Evolutionary conservation across 345 rosid species (phyloP), one percentile per base, ranked within the genome.

Genomic region (Aegle marmelos): DNA sequence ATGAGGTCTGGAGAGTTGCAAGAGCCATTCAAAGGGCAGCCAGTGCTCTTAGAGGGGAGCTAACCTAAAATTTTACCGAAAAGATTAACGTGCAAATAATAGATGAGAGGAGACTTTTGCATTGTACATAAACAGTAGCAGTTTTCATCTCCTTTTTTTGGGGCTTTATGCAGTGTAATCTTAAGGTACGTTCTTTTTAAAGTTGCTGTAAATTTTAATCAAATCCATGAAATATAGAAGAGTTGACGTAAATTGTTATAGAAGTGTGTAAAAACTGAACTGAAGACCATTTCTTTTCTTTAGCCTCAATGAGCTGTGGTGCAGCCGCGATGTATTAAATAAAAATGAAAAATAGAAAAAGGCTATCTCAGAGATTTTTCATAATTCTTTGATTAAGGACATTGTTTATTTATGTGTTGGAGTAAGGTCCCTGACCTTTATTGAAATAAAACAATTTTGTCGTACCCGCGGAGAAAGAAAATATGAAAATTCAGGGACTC

Each of bases 1-100:
- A 92, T 54, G 95, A 96, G 86, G 82, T 91, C 56, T 94, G 99
- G 99, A 91, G 94, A 81, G 94, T 88, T n/a, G 86, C 89, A 19
- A 92, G 99, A 81, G 97, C 95, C 75, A 89, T 96, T 70, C 89
- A 86, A 78, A 89, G 98, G 79, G 95, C 94, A 75, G 91, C 97
- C 45, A 62, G 69, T 83, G 95, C 90, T 82, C 97, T 96, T 5
- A 82, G 71, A 82, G 99, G 98, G 64, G 82, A 83, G 31, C 79
- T 84, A 67, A 77, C 81, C 31, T 86, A 86, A 88, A 76, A 9
- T 9, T 19, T 4, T 16, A 36, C 31, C n/a, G 19, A 24, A 24
- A 7, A 25, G 65, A 41, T 25, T 61, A 74, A 39, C 58, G 8
- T 39, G 34, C 31, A 34, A 1, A 45, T 48, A 21, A 70, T 10